phyloP scores from a whole-genome alignment of 1,284 basidiomycete species.

The Neonothopanus nambi region DNA sequence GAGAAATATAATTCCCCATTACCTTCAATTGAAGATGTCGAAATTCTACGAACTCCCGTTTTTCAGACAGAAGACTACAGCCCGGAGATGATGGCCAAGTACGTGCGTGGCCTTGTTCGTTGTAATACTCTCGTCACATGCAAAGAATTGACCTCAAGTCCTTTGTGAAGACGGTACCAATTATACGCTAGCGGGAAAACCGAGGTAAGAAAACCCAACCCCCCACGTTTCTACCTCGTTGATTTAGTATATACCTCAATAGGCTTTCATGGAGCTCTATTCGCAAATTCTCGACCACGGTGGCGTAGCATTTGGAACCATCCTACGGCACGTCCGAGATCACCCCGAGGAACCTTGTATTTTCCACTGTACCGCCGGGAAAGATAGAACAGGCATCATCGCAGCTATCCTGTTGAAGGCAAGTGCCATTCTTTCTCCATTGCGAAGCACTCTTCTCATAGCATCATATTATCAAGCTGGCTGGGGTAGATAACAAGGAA shows the following conservation, averaged over 20 bases:
- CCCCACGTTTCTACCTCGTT: not conserved
- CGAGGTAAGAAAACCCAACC: conserved; percentile 47
- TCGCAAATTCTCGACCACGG: conserved; percentile 77
- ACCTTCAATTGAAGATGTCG: conserved; percentile 61
- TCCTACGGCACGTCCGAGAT: conserved; percentile 71
- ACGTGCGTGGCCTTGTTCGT: conserved; percentile 40
- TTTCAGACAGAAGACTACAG: conserved; percentile 76
- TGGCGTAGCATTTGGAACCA: conserved; percentile 59
- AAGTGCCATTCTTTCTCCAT: conserved; percentile 10
- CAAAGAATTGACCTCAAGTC: not conserved
- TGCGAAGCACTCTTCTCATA: conserved; percentile 8
- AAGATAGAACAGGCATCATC: conserved; percentile 77
- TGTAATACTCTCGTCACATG: not conserved
- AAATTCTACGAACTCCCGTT: conserved; percentile 61
- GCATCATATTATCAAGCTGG: conserved; percentile 47
- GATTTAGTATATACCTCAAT: conserved; percentile 3
- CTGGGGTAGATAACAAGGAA: conserved; percentile 59
- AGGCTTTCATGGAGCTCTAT: conserved; percentile 81
- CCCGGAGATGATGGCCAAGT: conserved; percentile 80
- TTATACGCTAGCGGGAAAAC: conserved; percentile 79
- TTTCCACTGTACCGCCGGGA: conserved; percentile 82
- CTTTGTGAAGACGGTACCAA: conserved; percentile 56
- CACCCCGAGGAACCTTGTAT: conserved; percentile 61
- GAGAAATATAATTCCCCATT: conserved; percentile 65
- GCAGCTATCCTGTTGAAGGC: conserved; percentile 74